Evolutionary conservation across 2,329 filamentous ascomycete genomes (phyloP).

Genomic region (Pseudopithomyces chartarum): DNA sequence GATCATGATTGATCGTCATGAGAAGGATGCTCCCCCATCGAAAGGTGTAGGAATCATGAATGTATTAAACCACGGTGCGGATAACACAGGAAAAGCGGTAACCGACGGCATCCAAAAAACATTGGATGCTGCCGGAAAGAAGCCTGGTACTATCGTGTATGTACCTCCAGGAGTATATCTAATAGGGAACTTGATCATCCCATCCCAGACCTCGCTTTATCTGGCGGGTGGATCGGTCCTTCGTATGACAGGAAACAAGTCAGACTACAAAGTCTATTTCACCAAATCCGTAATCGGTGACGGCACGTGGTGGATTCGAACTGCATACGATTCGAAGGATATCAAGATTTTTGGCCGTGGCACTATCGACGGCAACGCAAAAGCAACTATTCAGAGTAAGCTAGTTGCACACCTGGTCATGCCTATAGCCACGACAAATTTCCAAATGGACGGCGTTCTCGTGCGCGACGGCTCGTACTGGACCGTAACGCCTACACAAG

Average conservation of each 20-base stretch:
- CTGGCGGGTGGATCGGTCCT: slow-evolving; percentile 11
- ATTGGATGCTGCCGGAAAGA: slow-evolving; percentile 8
- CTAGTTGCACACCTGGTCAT: slow-evolving; percentile 5
- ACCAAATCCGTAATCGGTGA: slow-evolving; percentile 13
- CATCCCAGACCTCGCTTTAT: slow-evolving; percentile 1
- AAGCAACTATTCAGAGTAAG: background rate
- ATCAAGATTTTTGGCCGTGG: slow-evolving; percentile 12
- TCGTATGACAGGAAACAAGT: slow-evolving; percentile 10
- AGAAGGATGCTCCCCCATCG: slow-evolving; percentile 5
- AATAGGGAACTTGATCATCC: slow-evolving; percentile 9
- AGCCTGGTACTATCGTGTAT: slow-evolving; percentile 11
- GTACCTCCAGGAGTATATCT: slow-evolving; percentile 12
- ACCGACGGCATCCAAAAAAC: slow-evolving; percentile 12
- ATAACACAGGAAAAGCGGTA: slow-evolving; percentile 6
- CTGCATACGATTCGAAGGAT: slow-evolving; percentile 10
- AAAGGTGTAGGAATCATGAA: slow-evolving; percentile 10
- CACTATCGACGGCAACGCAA: slow-evolving; percentile 10
- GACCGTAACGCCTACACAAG: slow-evolving; percentile 7
- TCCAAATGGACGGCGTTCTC: slow-evolving; percentile 9
- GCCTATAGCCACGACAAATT: slow-evolving; percentile 11
- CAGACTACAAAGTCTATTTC: slow-evolving; percentile 11
- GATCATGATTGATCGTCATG: slow-evolving; percentile 13
- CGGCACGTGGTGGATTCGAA: slow-evolving; percentile 15
- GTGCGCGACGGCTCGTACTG: slow-evolving; percentile 12
- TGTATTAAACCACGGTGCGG: slow-evolving; percentile 10